Percentiles rank a stretch among this genome's conserved stretches.
Conservation (phyloP, 306 rosid genomes). For the Citrullus amarus region DNA sequence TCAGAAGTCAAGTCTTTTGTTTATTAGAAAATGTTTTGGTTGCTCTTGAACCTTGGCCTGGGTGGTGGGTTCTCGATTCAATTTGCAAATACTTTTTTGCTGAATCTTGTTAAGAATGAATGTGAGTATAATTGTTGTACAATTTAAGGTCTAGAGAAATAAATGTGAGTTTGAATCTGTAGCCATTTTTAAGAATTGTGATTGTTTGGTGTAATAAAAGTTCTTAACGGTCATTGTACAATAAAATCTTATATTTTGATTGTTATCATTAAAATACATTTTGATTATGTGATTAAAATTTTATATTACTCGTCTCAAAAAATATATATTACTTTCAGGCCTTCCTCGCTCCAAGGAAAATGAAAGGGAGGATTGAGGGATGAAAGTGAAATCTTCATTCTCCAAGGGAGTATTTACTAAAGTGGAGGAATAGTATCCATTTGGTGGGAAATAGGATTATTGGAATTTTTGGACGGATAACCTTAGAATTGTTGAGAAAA, state of each 20-base stretch:
- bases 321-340: background rate
- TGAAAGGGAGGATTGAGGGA: too few relatives aligned
- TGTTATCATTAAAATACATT: too few relatives aligned
- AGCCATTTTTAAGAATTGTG: background rate
- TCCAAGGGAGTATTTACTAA: too few relatives aligned
- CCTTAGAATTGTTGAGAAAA: too few relatives aligned
- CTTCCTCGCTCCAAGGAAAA: too few relatives aligned
- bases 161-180: background rate
- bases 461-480: too few relatives aligned
- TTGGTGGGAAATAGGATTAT: too few relatives aligned
- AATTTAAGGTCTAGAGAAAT: background rate
- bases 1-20: slow-evolving; percentile 32
- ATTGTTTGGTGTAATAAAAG: background rate
- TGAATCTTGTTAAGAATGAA: background rate
- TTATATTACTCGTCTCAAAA: background rate
- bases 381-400: too few relatives aligned
- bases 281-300: background rate
- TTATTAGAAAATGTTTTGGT: slow-evolving; percentile 63
- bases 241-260: background rate
- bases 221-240: background rate
- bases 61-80: slow-evolving; percentile 3
- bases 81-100: background rate
- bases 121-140: background rate
- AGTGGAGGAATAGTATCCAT: too few relatives aligned
- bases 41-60: slow-evolving; percentile 35